Conservation (phyloP, 768 basidiomycete species). For the Lentinula detonsa region DNA sequence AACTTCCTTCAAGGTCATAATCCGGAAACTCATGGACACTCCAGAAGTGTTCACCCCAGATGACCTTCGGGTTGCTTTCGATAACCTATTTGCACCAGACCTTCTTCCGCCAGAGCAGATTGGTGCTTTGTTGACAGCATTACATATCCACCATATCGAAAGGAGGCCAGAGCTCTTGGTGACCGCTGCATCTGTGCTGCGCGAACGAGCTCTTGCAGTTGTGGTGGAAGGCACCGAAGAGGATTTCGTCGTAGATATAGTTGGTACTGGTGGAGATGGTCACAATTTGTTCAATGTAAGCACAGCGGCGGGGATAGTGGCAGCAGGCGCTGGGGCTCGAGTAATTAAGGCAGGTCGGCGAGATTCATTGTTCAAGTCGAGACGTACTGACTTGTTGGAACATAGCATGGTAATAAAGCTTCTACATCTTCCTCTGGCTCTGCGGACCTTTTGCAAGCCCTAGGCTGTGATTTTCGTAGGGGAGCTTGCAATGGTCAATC, state of each 20-base stretch:
- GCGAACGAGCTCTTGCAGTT: conserved; percentile 60
- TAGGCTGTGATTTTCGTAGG: conserved; percentile 62
- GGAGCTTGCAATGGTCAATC: conserved; percentile 35
- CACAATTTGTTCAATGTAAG: conserved; percentile 97
- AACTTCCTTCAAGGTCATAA: conserved; percentile 65
- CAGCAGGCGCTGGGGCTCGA: conserved; percentile 89
- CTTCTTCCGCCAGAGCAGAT: conserved; percentile 67
- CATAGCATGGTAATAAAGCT: conserved; percentile 83
- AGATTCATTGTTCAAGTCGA: not conserved
- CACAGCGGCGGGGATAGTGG: conserved; percentile 89
- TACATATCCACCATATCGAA: conserved; percentile 78
- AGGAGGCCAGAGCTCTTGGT: conserved; percentile 69
- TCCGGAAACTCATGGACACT: conserved; percentile 73
- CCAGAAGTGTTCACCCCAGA: conserved; percentile 77
- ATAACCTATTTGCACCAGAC: conserved; percentile 67
- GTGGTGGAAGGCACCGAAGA: conserved; percentile 48
- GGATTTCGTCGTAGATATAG: conserved; percentile 75
- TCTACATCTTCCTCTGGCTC: conserved; percentile 94
- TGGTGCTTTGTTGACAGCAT: conserved; percentile 84
- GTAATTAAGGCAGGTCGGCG: conserved; percentile 70
- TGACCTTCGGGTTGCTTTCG: conserved; percentile 69
- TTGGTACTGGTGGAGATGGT: conserved; percentile 93
- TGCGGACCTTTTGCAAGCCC: conserved; percentile 83
- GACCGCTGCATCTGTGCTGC: conserved; percentile 71
- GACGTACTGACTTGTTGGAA: conserved; percentile 5